Conservation (phyloP, 345 rosid species). For the Nasturtium officinale region DNA sequence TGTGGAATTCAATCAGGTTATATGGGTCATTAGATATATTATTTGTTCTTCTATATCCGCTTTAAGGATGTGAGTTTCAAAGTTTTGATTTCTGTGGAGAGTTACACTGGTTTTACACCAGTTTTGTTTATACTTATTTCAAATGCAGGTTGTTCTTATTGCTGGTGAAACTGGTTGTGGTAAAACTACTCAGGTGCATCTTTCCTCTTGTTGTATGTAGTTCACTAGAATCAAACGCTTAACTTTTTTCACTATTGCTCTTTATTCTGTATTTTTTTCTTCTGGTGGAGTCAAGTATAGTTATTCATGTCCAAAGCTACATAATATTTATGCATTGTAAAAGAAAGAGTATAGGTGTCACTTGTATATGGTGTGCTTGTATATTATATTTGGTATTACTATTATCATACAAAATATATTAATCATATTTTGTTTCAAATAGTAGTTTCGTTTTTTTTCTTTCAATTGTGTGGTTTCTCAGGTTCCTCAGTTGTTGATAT, state of each 20-base stretch:
- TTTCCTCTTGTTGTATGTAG: conserved; percentile 33
- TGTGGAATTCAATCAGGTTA: conserved; percentile 79
- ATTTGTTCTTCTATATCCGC: conserved; percentile 23
- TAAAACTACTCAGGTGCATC: conserved; percentile 80
- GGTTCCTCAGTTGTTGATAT: conserved; percentile 26
- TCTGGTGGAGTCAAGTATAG: conserved; percentile 16
- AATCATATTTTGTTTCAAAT: background rate
- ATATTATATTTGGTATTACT: background rate
- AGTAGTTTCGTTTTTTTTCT: background rate
- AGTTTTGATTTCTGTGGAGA: conserved; percentile 3
- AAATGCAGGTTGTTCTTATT: conserved; percentile 69
- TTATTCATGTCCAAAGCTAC: conserved; percentile 15
- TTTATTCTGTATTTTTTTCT: background rate
- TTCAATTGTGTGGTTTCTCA: conserved; percentile 20
- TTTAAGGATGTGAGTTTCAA: background rate
- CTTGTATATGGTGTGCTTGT: conserved; percentile 12
- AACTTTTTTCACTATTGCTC: background rate
- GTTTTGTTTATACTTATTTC: conserved; percentile 13
- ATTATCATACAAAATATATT: background rate
- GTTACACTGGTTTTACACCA: background rate
- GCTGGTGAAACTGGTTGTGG: conserved; percentile 93
- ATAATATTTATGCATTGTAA: conserved; percentile 8
- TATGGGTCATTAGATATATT: conserved; percentile 27
- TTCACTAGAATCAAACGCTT: background rate
- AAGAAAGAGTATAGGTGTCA: background rate